Evolutionary conservation across 2,329 filamentous ascomycete genomes (phyloP).

Genomic region (Cladosporium sp.): DNA sequence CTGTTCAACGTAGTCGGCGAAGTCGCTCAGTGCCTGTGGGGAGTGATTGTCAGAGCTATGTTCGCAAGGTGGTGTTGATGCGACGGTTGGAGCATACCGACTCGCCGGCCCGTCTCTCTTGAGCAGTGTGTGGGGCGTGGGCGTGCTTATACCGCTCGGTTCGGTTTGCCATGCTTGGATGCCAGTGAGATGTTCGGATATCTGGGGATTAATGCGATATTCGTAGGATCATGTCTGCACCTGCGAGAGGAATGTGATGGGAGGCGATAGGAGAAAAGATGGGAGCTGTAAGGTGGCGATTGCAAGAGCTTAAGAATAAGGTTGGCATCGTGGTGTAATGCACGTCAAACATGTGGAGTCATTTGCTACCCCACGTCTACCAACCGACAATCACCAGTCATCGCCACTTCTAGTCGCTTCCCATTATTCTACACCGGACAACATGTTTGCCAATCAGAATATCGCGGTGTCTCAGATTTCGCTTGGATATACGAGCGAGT

Average conservation of each 20-base stretch:
- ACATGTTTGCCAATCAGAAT: not conserved
- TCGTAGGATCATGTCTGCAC: constrained; percentile 28
- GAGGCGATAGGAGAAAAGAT: not conserved
- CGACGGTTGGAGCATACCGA: constrained; percentile 58
- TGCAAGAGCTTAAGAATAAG: constrained; percentile 13
- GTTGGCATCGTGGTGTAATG: constrained; percentile 14
- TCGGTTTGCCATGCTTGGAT: constrained; percentile 37
- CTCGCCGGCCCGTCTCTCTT: constrained; percentile 85
- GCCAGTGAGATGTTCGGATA: not conserved
- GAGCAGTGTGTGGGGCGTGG: constrained; percentile 56
- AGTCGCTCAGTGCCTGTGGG: constrained; percentile 81
- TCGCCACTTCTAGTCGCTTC: not conserved
- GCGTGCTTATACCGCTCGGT: constrained; percentile 40
- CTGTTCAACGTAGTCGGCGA: constrained; percentile 95
- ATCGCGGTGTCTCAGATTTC: not conserved
- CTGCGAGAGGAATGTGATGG: constrained; percentile 5
- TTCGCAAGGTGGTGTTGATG: not conserved
- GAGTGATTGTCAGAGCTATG: not conserved
- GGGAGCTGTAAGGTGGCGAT: constrained; percentile 9
- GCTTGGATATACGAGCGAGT: not conserved
- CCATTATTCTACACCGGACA: not conserved
- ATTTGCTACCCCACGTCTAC: constrained; percentile 1
- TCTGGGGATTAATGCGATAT: constrained; percentile 25
- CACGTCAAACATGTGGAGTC: constrained; percentile 4
- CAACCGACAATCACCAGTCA: not conserved